Percentiles rank a stretch among this genome's conserved stretches.
These are phyloP conservation scores for Phlebiopsis gigantea DNA, from an alignment of 768 basidiomycete genomes.

Conservation along the genomic window DNA sequence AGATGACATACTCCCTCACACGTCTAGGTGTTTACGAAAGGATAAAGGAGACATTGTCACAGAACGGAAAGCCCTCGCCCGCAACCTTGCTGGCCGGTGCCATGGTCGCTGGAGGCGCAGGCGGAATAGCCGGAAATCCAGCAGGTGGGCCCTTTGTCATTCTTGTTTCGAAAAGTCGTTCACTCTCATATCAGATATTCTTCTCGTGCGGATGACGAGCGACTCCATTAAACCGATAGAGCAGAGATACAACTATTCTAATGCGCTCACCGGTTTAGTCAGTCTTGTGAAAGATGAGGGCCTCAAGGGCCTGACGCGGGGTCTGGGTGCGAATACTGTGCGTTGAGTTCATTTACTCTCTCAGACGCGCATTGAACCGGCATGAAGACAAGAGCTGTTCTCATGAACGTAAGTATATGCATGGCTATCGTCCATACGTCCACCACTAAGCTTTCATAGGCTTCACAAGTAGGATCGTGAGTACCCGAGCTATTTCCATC, in stretches of 20 bases:
- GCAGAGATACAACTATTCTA: conserved; percentile 70
- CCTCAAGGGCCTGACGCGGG: conserved; percentile 59
- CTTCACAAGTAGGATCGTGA: conserved; percentile 81
- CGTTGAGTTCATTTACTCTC: conserved; percentile 18
- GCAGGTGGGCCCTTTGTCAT: conserved; percentile 42
- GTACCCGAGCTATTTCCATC: conserved; percentile 24
- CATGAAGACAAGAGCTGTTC: conserved; percentile 49
- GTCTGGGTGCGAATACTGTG: conserved; percentile 75
- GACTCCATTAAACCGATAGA: conserved; percentile 73
- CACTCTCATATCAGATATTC: conserved; percentile 46
- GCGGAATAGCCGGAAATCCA: conserved; percentile 83
- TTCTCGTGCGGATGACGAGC: conserved; percentile 85
- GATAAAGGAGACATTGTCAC: conserved; percentile 54
- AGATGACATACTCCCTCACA: conserved; percentile 90
- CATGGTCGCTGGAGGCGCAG: conserved; percentile 70
- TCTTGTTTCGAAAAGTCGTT: neutral
- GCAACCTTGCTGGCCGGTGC: conserved; percentile 58
- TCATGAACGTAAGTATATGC: conserved; percentile 64
- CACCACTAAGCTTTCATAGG: conserved; percentile 32
- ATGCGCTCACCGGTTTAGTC: conserved; percentile 71
- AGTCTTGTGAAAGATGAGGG: conserved; percentile 67
- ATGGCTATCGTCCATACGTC: conserved; percentile 10
- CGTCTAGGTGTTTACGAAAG: conserved; percentile 81
- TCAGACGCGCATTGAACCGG: conserved; percentile 9
- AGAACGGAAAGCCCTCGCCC: conserved; percentile 46